These are phyloP conservation scores for Umbelopsis ramanniana DNA, from an alignment of 192 early-diverging fungal genomes.

Conservation along the genomic window DNA sequence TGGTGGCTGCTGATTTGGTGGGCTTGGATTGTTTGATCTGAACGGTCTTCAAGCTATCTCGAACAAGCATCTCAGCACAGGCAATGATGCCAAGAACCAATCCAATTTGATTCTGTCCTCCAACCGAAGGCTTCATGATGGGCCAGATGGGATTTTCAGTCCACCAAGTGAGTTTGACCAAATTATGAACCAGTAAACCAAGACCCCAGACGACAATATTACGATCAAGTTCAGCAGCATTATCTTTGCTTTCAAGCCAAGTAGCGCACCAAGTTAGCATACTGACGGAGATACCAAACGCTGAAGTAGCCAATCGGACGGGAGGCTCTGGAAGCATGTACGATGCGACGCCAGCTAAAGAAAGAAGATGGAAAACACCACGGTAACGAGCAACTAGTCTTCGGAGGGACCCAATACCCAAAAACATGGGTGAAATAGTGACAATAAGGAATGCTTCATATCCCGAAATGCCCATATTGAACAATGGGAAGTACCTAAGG, in stretches of 20 bases:
- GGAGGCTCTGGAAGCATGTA: slow-evolving; percentile 63
- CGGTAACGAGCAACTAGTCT: slow-evolving; percentile 55
- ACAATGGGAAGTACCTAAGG: slow-evolving; percentile 83
- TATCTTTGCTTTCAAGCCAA: slow-evolving; percentile 58
- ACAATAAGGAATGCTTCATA: slow-evolving; percentile 75
- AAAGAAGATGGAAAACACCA: slow-evolving; percentile 58
- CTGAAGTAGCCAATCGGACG: slow-evolving; percentile 60
- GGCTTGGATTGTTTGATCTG: background rate
- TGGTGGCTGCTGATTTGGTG: slow-evolving; percentile 14
- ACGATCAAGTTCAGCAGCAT: slow-evolving; percentile 62
- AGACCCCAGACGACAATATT: slow-evolving; percentile 67
- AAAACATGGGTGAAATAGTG: slow-evolving; percentile 58
- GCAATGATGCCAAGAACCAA: slow-evolving; percentile 66
- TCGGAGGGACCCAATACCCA: slow-evolving; percentile 61
- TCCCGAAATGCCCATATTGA: slow-evolving; percentile 86
- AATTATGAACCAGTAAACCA: slow-evolving; percentile 69
- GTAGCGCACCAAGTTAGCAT: slow-evolving; percentile 60
- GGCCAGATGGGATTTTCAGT: slow-evolving; percentile 85
- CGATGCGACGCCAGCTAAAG: slow-evolving; percentile 65
- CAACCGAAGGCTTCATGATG: slow-evolving; percentile 75
- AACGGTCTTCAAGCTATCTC: slow-evolving; percentile 32
- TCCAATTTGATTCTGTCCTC: slow-evolving; percentile 72
- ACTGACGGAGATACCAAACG: slow-evolving; percentile 60
- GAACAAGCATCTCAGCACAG: slow-evolving; percentile 56
- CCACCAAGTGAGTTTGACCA: slow-evolving; percentile 76